Conservation (phyloP, 768 basidiomycete genomes). For the Mycena amicta region DNA sequence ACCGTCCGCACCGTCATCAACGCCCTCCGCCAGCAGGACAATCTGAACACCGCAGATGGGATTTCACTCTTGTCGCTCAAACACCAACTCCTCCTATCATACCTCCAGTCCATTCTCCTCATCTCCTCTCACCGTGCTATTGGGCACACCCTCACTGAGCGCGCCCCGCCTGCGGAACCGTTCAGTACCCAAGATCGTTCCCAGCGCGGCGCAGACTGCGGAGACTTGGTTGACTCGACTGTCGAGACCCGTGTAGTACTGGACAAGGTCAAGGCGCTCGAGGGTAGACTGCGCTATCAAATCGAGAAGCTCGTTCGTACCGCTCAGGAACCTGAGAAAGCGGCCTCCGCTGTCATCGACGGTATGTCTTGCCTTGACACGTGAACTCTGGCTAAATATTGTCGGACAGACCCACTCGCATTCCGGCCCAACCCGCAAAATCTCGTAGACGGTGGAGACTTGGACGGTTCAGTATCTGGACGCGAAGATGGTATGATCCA, state of each 20-base stretch:
- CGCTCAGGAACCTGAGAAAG: conserved; percentile 61
- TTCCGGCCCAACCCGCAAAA: conserved; percentile 90
- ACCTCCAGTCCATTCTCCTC: conserved; percentile 81
- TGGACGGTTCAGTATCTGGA: conserved; percentile 28
- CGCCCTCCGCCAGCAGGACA: conserved; percentile 56
- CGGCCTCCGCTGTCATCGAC: conserved; percentile 44
- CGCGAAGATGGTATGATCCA: conserved; percentile 21
- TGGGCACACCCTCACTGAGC: conserved; percentile 61
- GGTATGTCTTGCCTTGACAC: conserved; percentile 48
- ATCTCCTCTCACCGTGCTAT: conserved; percentile 69
- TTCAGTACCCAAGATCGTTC: conserved; percentile 58
- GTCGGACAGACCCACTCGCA: conserved; percentile 89
- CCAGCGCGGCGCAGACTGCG: conserved; percentile 57
- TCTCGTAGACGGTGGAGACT: conserved; percentile 48
- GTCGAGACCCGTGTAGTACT: conserved; percentile 80
- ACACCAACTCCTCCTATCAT: conserved; percentile 80
- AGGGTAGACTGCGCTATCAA: conserved; percentile 89
- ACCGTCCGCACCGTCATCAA: conserved; percentile 61
- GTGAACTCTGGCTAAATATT: no score
- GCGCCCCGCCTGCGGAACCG: conserved; percentile 48
- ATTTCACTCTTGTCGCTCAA: conserved; percentile 91
- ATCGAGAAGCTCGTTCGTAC: conserved; percentile 90
- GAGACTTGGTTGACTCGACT: conserved; percentile 80
- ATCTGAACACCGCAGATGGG: conserved; percentile 66
- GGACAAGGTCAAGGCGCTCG: conserved; percentile 86